phyloP scores from a whole-genome alignment of 2,329 filamentous ascomycete species.

The Niveomyces coronatus region DNA sequence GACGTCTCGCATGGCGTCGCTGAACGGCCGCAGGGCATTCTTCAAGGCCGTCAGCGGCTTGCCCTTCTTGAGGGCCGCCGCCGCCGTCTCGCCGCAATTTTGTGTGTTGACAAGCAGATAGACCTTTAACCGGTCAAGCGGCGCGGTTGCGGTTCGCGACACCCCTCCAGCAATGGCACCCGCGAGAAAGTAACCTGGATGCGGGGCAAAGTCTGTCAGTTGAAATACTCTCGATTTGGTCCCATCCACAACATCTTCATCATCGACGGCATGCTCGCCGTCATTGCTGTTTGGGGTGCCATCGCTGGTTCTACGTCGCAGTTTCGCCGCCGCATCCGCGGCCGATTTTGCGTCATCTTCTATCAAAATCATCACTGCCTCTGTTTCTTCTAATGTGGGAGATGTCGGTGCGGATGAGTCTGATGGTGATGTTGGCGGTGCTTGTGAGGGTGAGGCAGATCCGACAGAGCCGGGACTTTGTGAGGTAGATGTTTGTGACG shows the following conservation, averaged over 20 bases:
- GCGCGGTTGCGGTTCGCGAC: conserved; percentile 89
- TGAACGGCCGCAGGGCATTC: conserved; percentile 58
- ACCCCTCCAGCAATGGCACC: conserved; percentile 91
- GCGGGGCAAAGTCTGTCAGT: conserved; percentile 62
- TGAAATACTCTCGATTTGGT: conserved; percentile 22
- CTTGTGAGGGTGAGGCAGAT: neutral
- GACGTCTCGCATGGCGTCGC: conserved; percentile 63
- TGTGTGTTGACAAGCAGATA: conserved; percentile 88
- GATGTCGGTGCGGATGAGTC: conserved; percentile 1
- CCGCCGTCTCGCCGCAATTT: conserved; percentile 38
- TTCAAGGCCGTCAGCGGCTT: conserved; percentile 45
- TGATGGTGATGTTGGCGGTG: conserved; percentile 2
- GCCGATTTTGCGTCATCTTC: conserved; percentile 1
- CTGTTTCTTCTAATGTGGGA: conserved; percentile 4
- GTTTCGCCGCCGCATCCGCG: conserved; percentile 4
- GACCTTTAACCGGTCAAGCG: conserved; percentile 92
- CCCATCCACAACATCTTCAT: conserved; percentile 22
- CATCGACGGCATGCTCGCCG: conserved; percentile 23
- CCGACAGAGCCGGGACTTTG: too few species aligned
- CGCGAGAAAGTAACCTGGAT: conserved; percentile 96
- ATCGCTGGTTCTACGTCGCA: conserved; percentile 17
- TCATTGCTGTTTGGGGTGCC: conserved; percentile 12
- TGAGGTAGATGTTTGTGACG: conserved; percentile 1
- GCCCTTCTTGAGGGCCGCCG: conserved; percentile 8
- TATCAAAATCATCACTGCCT: conserved; percentile 13